Percentiles rank a stretch among this genome's conserved stretches.
These are phyloP conservation scores for Debaryomyces nepalensis DNA, from an alignment of 1,139 yeast genomes.

Conservation along the genomic window DNA sequence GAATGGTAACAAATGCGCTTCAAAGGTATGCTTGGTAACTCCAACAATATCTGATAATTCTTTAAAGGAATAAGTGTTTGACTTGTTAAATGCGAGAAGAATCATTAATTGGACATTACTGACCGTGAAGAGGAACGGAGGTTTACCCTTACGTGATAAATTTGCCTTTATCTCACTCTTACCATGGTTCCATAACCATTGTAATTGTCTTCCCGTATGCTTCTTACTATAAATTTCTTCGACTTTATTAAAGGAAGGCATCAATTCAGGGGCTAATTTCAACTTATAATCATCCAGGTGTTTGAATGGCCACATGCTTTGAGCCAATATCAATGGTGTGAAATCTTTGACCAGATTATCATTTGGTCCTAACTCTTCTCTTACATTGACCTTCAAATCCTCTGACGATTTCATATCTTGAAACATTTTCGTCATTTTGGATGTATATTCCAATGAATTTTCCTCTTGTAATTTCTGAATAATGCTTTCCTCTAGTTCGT, in stretches of 20 bases:
- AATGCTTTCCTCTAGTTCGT: conserved; percentile 83
- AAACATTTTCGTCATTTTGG: conserved; percentile 95
- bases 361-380: conserved; percentile 47
- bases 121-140: conserved; percentile 81
- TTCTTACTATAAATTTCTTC: conserved; percentile 70
- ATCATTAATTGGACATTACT: conserved; percentile 89
- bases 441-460: conserved; percentile 90
- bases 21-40: conserved; percentile 65
- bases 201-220: conserved; percentile 86
- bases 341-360: conserved; percentile 58
- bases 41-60: conserved; percentile 73
- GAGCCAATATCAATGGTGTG: conserved; percentile 80
- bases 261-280: conserved; percentile 56
- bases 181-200: conserved; percentile 96
- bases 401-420: conserved; percentile 89
- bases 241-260: conserved; percentile 67
- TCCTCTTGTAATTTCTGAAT: conserved; percentile 88
- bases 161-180: conserved; percentile 94
- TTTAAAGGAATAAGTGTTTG: conserved; percentile 59
- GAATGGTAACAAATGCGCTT: conserved; percentile 77
- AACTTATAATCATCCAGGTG: conserved; percentile 49
- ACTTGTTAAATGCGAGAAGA: conserved; percentile 75
- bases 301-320: conserved; percentile 86
- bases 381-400: conserved; percentile 72
- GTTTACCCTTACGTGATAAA: conserved; percentile 78